Conservation (phyloP, 192 early-diverging fungal genomes). For the Glomus cerebriforme region DNA sequence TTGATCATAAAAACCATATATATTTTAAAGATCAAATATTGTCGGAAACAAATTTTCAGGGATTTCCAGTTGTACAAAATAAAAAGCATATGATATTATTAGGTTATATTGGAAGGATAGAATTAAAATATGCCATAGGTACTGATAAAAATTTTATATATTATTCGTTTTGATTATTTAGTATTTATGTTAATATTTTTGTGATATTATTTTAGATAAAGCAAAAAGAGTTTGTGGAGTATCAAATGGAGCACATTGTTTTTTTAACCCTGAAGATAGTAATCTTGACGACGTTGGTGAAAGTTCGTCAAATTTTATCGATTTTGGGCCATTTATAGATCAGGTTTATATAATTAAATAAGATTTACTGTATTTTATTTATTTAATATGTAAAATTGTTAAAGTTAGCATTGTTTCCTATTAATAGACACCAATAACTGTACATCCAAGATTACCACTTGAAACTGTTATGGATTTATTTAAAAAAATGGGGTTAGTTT, state of each 20-base stretch:
- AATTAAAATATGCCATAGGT: constrained; percentile 61
- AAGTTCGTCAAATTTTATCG: constrained; percentile 45
- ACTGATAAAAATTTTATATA: not conserved
- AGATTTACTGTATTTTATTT: not conserved
- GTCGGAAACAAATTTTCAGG: constrained; percentile 56
- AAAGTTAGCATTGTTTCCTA: constrained; percentile 31
- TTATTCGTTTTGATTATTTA: not conserved
- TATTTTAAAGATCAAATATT: constrained; percentile 48
- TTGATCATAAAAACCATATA: too few relatives aligned
- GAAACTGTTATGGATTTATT: constrained; percentile 83
- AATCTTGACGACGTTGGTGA: constrained; percentile 24
- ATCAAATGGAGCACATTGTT: constrained; percentile 51
- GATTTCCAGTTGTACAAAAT: constrained; percentile 78
- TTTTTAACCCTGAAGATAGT: constrained; percentile 43
- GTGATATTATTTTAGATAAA: constrained; percentile 41
- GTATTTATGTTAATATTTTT: not conserved
- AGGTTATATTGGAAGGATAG: constrained; percentile 70
- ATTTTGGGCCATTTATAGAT: constrained; percentile 58
- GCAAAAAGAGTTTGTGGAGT: constrained; percentile 48
- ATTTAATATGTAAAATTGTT: not conserved
- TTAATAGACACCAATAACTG: constrained; percentile 67
- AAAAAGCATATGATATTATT: constrained; percentile 57
- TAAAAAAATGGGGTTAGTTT: constrained; percentile 70
- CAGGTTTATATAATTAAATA: constrained; percentile 36
- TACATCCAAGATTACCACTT: constrained; percentile 65